Percentiles rank a stretch among this genome's conserved stretches.
Conservation (phyloP, 208 protist genomes). For the Kentomonas sorsogonicus region DNA sequence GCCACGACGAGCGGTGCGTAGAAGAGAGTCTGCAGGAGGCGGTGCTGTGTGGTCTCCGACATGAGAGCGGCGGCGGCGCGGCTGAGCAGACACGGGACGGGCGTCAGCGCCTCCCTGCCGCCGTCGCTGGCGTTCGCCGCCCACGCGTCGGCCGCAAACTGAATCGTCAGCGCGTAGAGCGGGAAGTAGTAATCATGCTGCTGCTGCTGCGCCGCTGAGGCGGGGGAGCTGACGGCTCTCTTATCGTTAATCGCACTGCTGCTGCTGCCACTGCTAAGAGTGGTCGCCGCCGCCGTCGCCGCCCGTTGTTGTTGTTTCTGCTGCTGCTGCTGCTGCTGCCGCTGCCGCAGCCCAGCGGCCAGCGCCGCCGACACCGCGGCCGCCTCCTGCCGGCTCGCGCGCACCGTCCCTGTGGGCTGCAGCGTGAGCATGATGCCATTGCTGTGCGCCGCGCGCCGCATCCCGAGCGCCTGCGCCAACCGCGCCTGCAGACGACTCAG, state of each 20-base stretch:
- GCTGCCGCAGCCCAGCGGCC: conserved; percentile 23
- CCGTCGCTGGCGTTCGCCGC: conserved; percentile 13
- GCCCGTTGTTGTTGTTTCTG: neutral
- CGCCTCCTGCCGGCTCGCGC: neutral
- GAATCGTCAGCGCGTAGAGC: conserved; percentile 40
- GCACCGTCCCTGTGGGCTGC: too few species aligned
- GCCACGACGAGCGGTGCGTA: too few species aligned
- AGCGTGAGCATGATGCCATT: too few species aligned
- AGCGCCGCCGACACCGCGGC: conserved; percentile 7
- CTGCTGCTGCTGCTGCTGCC: conserved; percentile 16
- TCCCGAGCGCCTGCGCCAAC: conserved; percentile 15
- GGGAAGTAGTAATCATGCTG: conserved; percentile 5
- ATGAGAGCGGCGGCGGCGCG: conserved; percentile 27
- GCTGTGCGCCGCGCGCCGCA: too few species aligned
- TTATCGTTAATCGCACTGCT: neutral
- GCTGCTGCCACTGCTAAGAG: neutral
- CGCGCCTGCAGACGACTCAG: conserved; percentile 28
- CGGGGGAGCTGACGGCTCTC: neutral
- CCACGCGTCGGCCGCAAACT: conserved; percentile 24
- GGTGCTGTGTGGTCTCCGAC: conserved; percentile 18
- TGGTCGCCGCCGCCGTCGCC: neutral
- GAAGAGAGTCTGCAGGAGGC: conserved; percentile 28
- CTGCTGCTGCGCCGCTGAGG: neutral
- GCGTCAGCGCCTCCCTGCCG: conserved; percentile 12
- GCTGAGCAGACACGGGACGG: conserved; percentile 43